phyloP scores from a whole-genome alignment of 306 rosid genomes.

The Psophocarpus tetragonolobus region DNA sequence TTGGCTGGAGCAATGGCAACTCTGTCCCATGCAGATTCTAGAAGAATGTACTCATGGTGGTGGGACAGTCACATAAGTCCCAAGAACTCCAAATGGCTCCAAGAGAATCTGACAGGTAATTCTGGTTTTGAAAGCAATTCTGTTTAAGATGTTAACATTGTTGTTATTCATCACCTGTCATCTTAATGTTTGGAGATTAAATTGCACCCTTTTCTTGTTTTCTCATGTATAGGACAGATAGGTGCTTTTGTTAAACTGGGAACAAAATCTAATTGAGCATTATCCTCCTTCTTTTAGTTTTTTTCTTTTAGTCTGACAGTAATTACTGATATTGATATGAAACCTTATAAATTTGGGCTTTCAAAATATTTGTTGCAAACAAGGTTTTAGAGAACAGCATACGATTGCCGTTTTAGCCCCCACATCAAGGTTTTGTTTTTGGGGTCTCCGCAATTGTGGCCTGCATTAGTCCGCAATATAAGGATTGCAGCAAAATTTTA shows the following conservation, averaged over 20 bases:
- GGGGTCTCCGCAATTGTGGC: too few species aligned
- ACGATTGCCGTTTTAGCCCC: too few species aligned
- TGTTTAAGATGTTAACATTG: not conserved
- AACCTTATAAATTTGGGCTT: not conserved
- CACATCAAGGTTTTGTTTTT: too few species aligned
- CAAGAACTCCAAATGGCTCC: conserved; percentile 98
- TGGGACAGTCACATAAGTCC: conserved; percentile 99
- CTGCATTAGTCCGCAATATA: too few species aligned
- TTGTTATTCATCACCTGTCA: conserved; percentile 6
- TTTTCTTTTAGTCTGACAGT: not conserved
- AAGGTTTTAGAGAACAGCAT: too few species aligned
- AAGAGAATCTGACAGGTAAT: conserved; percentile 85
- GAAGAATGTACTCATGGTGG: conserved; percentile 95
- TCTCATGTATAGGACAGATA: not conserved
- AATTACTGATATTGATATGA: not conserved
- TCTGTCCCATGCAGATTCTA: conserved; percentile 60
- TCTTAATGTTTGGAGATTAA: not conserved
- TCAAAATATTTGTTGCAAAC: not conserved
- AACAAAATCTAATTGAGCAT: conserved; percentile 3
- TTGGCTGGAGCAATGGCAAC: conserved; percentile 56
- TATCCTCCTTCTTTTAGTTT: not conserved
- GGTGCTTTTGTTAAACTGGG: conserved; percentile 1
- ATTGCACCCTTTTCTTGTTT: conserved; percentile 10
- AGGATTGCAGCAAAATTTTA: too few species aligned
- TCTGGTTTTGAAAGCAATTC: conserved; percentile 31